These are phyloP conservation scores for Neonectria hederae DNA, from an alignment of 2,329 filamentous ascomycete genomes.

Conservation along the genomic window DNA sequence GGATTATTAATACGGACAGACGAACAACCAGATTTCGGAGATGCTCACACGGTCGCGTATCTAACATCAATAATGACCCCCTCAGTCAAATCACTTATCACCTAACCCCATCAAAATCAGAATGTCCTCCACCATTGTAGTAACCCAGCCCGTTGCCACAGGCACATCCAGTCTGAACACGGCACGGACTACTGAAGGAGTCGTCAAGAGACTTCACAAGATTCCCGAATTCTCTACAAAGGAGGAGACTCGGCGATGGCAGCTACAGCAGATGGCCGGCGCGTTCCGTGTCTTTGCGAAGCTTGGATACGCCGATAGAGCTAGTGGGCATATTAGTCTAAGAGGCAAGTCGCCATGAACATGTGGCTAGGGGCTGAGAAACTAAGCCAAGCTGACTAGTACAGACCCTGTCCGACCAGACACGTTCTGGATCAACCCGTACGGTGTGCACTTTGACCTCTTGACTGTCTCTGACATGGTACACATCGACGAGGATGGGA, in stretches of 20 bases:
- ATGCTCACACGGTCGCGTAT: not conserved
- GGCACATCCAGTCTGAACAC: conserved; percentile 27
- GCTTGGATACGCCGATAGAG: conserved; percentile 56
- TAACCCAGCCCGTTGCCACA: not conserved
- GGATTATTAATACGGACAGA: not conserved
- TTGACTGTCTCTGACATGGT: conserved; percentile 74
- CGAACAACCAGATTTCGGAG: not conserved
- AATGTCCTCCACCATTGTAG: conserved; percentile 30
- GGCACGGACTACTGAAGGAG: conserved; percentile 19
- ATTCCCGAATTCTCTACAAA: conserved; percentile 33
- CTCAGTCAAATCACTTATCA: not conserved
- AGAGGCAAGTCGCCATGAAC: conserved; percentile 25
- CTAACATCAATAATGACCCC: not conserved
- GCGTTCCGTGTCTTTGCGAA: conserved; percentile 60
- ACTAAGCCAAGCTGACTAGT: conserved; percentile 12
- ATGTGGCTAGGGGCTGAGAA: not conserved
- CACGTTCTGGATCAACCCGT: conserved; percentile 61
- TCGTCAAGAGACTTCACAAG: conserved; percentile 30
- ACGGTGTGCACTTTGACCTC: conserved; percentile 72
- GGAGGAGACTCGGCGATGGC: conserved; percentile 43
- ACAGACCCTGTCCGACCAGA: conserved; percentile 47
- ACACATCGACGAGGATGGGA: conserved; percentile 66
- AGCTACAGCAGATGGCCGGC: conserved; percentile 52
- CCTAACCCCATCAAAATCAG: not conserved
- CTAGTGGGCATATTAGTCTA: conserved; percentile 58